These are phyloP conservation scores for Thermochaetoides dissita DNA, from an alignment of 2,329 filamentous ascomycete genomes.

Conservation along the genomic window DNA sequence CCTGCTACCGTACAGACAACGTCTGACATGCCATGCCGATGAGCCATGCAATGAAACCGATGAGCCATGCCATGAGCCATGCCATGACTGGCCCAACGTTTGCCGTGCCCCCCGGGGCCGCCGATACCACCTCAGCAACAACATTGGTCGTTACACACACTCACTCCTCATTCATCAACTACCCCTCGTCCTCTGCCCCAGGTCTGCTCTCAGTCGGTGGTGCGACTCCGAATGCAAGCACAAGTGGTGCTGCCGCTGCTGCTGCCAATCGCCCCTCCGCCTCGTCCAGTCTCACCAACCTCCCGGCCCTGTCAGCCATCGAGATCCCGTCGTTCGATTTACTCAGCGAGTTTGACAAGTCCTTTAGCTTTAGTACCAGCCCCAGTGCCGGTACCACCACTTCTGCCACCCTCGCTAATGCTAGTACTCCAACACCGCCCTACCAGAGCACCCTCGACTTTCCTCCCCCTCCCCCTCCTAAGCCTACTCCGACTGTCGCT, in stretches of 20 bases:
- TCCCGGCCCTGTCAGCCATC: constrained; percentile 26
- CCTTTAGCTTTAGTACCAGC: constrained; percentile 22
- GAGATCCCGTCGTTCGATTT: constrained; percentile 40
- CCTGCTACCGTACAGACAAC: too few species aligned
- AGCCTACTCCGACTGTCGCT: too few species aligned
- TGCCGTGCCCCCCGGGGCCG: constrained; percentile 24
- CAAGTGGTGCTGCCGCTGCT: too few species aligned
- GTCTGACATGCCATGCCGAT: too few species aligned
- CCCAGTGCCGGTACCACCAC: constrained; percentile 10
- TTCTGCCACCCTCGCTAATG: background rate
- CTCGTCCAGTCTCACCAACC: constrained; percentile 17
- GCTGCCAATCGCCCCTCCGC: too few species aligned
- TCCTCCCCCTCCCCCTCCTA: too few species aligned
- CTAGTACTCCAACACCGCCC: too few species aligned
- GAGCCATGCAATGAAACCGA: too few species aligned
- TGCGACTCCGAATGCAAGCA: too few species aligned
- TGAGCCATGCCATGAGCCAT: constrained; percentile 17
- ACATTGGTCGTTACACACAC: too few species aligned
- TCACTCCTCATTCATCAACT: background rate
- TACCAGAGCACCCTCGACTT: too few species aligned
- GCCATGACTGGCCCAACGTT: constrained; percentile 29
- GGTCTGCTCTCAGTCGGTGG: constrained; percentile 13
- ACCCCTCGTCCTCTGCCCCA: constrained; percentile 22
- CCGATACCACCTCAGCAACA: too few species aligned
- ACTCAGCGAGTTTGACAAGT: constrained; percentile 33